Conservation (phyloP, 148 eudicot genomes). For the Nepenthes gracilis region DNA sequence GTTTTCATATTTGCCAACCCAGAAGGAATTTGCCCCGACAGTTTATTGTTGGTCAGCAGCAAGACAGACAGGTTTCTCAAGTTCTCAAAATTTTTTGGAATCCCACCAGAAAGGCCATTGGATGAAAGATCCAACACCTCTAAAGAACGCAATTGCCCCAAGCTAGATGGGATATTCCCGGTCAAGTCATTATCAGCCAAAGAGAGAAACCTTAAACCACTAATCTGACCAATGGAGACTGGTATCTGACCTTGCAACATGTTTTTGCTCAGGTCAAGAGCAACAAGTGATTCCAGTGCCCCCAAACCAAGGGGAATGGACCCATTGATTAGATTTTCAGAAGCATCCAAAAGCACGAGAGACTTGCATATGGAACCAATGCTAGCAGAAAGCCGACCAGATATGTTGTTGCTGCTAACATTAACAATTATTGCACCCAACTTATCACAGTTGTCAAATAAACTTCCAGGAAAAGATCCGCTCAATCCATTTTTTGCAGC, state of each 20-base stretch:
- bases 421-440: conserved; percentile 12
- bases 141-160: conserved; percentile 5
- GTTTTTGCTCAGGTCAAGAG: conserved; percentile 15
- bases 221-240: conserved; percentile 3
- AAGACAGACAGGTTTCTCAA: conserved; percentile 18
- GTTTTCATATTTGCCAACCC: conserved; percentile 7
- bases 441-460: conserved; percentile 10
- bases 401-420: conserved; percentile 18
- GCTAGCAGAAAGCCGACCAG: conserved; percentile 13
- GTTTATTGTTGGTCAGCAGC: conserved; percentile 17
- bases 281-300: conserved; percentile 5
- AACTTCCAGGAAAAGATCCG: conserved; percentile 10
- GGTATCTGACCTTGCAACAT: conserved; percentile 7
- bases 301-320: conserved; percentile 14
- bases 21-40: conserved; percentile 14
- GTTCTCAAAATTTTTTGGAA: conserved; percentile 4
- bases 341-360: conserved; percentile 20
- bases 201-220: conserved; percentile 3
- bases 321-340: conserved; percentile 17
- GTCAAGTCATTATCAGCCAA: conserved; percentile 4
- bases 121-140: conserved; percentile 8
- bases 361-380: conserved; percentile 16
- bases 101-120: conserved; percentile 7
- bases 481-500: conserved; percentile 12
- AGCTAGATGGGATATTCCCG: conserved; percentile 5